Evolutionary conservation across 129 eudicot genomes (phyloP), one percentile per base, ranked within the genome.

Genomic region (Chrysanthemum makinoi): DNA sequence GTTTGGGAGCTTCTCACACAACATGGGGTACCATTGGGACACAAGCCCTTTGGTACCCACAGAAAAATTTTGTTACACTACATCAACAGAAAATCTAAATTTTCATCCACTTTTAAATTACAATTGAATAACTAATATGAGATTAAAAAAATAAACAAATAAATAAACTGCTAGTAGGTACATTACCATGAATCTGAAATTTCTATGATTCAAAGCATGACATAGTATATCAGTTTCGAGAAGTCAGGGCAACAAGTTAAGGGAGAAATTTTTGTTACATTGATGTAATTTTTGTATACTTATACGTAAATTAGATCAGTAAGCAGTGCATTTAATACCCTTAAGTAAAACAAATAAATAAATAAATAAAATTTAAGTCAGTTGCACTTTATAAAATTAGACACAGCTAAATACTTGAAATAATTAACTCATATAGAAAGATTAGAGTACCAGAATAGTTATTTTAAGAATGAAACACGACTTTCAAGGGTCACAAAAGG

Each of bases 401-500:
- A 77, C 71, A 68, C 30, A 51, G 35, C 52, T 77, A 54, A 48
- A 35, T 71, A 50, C 39, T 33, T 33, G 7, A 33, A 33, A 33
- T 33, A 33, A 33, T 33, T 33, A 33, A 8, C 30, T 58, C 54
- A 57, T 46, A 62, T 66, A 46, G 20, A 71, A 24, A 65, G 18
- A 61, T 71, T 19, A 72, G 47, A 44, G 65, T 65, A 72, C 26
- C 69, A 69, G 28, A 62, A 69, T 50, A 53, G 56, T 39, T 33
- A 33, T 4, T 15, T 54, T 48, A 69, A 69, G 39, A 46, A 44
- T 10, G 39, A 19, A 63, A 15, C 19, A 58, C 54, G 50, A 26
- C 30, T 53, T 43, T n/a, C 6, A 62, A 62, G 28, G 68, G 51
- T 73, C 26, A 26, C 47, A 70, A 58, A 48, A 51, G 43, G 51